A percentile compares a stretch with the other conserved stretches of the same genome.
phyloP scores from a whole-genome alignment of 1,284 basidiomycete genomes.

The Tilletia indica region DNA sequence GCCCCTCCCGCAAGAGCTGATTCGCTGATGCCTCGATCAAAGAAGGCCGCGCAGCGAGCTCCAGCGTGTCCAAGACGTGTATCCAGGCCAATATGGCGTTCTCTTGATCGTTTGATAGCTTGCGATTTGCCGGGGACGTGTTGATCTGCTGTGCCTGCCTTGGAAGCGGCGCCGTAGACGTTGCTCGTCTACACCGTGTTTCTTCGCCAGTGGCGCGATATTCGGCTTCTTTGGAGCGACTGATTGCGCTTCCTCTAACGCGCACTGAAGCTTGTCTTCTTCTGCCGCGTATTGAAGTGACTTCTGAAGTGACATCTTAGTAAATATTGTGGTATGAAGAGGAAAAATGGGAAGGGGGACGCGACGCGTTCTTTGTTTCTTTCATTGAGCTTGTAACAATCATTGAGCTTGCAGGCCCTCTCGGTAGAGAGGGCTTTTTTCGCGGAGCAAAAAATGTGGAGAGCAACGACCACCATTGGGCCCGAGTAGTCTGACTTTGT shows the following conservation, averaged over 20 bases:
- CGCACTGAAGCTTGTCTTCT: background rate
- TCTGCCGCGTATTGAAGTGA: background rate
- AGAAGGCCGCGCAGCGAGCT: background rate
- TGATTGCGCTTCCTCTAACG: background rate
- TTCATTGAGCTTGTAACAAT: background rate
- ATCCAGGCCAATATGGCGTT: background rate
- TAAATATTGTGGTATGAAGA: background rate
- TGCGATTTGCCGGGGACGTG: background rate
- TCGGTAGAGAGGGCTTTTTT: conserved; percentile 2
- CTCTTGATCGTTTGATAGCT: background rate
- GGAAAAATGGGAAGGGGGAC: background rate
- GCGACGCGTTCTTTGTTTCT: background rate
- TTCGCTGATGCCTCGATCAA: background rate
- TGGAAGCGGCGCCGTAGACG: background rate
- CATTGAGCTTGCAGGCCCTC: conserved; percentile 7
- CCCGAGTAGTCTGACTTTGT: too few relatives aligned
- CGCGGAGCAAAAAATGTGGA: too few relatives aligned
- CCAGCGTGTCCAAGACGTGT: background rate
- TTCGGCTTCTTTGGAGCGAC: background rate
- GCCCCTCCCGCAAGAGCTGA: background rate
- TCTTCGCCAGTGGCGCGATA: background rate
- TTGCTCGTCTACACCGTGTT: background rate
- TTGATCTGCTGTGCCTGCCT: background rate
- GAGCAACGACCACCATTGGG: too few relatives aligned
- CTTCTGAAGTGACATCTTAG: background rate